Base-by-base conservation (phyloP, 1,284 basidiomycete species). In the Melampsora americana region DNA sequence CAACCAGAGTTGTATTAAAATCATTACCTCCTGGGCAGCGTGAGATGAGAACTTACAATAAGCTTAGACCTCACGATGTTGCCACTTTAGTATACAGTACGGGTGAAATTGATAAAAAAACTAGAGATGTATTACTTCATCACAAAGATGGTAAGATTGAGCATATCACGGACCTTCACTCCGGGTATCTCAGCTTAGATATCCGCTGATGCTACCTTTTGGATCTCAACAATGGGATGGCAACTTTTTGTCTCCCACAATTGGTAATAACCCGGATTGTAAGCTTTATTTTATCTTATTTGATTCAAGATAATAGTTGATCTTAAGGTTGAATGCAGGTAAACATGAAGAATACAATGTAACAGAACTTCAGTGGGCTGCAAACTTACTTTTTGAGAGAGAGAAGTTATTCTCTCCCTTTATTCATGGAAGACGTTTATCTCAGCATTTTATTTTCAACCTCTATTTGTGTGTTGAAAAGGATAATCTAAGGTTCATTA, bases 221-320 rank as follows among this genome's bases (percentile, higher is more conserved):
- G 59, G 69, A 20, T 59, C 61, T 14, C 70, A 64, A 20, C 39
- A 48, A 28, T 72, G 70, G 70, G 9, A 64, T 4, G 16, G 30
- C 5, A 20, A 26, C 0, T n/a, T 26, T 6, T n/a, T 20, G 0
- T 35, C 42, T 4, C 23, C 5, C 0, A 20, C 32, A 4, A 2
- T 0, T 26, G 23, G 14, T 2, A 48, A 30, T 30, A 46, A 69
- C 5, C 20, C 7, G 0, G 32, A 23, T 59, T 23, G n/a, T 30
- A 23, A 23, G 53, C 4, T 20, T 14, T 6, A 1, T 11, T 7
- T n/a, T 59, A 14, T 28, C 7, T 59, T n/a, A 26, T n/a, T 4
- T 56, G 3, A n/a, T 56, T 56, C 5, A 56, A 20, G n/a, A n/a
- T n/a, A n/a, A n/a, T n/a, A n/a, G n/a, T n/a, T n/a, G n/a, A n/a